phyloP scores from a whole-genome alignment of 441 rosid species.

The Aquilaria agallochum region DNA sequence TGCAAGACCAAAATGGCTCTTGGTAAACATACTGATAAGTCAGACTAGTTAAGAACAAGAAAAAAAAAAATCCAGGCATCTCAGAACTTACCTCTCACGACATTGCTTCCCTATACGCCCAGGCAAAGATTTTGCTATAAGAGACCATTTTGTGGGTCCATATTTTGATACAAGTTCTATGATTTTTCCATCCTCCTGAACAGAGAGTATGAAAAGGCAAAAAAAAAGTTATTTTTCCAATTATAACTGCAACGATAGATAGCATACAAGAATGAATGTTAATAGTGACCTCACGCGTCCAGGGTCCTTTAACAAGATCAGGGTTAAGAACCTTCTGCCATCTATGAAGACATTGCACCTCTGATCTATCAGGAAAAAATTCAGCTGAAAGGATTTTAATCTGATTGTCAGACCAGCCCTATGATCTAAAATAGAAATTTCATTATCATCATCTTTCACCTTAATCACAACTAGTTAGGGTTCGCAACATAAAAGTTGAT shows the following conservation, averaged over 20 bases:
- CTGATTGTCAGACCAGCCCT: no score
- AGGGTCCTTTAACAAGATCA: conserved; percentile 95
- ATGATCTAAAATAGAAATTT: not conserved
- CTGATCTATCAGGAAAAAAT: conserved; percentile 79
- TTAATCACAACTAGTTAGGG: no score
- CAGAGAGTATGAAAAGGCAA: not conserved
- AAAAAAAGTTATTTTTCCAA: conserved; percentile 2
- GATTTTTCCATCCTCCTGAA: conserved; percentile 92
- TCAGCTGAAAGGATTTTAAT: conserved; percentile 54
- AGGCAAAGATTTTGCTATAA: conserved; percentile 81
- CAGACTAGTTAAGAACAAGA: no score
- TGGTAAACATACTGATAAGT: no score
- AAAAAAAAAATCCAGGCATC: not conserved
- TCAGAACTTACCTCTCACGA: conserved; percentile 73
- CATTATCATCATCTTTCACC: no score
- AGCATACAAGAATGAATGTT: conserved; percentile 5
- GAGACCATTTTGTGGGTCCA: conserved; percentile 97
- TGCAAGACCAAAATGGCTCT: conserved; percentile 13
- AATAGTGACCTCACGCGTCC: conserved; percentile 85
- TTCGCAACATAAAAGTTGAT: no score
- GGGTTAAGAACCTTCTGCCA: conserved; percentile 99
- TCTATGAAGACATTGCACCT: conserved; percentile 96
- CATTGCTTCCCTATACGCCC: conserved; percentile 99
- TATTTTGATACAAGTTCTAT: conserved; percentile 64
- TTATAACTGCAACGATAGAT: conserved; percentile 10